Percentiles rank a stretch among this genome's conserved stretches.
These are phyloP conservation scores for Asterophora lycoperdoides DNA, from an alignment of 768 basidiomycete genomes.

Conservation along the genomic window DNA sequence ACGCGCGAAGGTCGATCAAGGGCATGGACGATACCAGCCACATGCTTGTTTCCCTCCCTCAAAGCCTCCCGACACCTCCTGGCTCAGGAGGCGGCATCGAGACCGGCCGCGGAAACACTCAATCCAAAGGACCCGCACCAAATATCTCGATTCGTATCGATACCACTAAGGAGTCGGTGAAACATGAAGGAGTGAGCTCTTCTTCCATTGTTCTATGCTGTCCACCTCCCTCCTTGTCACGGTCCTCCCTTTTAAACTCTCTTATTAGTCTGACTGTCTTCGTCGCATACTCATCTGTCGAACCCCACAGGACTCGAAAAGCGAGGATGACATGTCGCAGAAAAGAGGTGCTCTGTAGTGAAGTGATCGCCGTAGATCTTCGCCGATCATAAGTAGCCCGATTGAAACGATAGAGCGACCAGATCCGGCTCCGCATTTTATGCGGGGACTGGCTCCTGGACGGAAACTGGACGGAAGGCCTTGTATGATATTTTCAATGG, in stretches of 20 bases:
- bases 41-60: constrained; percentile 14
- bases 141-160: constrained; percentile 9
- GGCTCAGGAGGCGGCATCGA: background rate
- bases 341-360: constrained; percentile 15
- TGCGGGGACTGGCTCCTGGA: too few species aligned
- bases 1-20: constrained; percentile 13
- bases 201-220: too few species aligned
- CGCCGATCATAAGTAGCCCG: too few species aligned
- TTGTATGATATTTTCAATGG: too few species aligned
- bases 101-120: background rate
- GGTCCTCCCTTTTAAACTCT: background rate
- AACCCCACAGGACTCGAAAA: constrained; percentile 3
- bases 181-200: background rate
- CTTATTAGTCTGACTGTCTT: too few species aligned
- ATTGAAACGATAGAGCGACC: too few species aligned
- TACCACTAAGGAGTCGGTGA: constrained; percentile 7
- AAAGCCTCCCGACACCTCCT: constrained; percentile 1
- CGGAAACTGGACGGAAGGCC: too few species aligned
- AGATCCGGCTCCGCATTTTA: too few species aligned
- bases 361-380: too few species aligned
- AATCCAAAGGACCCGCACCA: background rate
- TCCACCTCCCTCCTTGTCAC: background rate
- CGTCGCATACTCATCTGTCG: background rate
- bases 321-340: background rate
- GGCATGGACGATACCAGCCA: constrained; percentile 14